Conservation (phyloP, 2,329 filamentous ascomycete genomes). For the Clarireedia hainanense region DNA sequence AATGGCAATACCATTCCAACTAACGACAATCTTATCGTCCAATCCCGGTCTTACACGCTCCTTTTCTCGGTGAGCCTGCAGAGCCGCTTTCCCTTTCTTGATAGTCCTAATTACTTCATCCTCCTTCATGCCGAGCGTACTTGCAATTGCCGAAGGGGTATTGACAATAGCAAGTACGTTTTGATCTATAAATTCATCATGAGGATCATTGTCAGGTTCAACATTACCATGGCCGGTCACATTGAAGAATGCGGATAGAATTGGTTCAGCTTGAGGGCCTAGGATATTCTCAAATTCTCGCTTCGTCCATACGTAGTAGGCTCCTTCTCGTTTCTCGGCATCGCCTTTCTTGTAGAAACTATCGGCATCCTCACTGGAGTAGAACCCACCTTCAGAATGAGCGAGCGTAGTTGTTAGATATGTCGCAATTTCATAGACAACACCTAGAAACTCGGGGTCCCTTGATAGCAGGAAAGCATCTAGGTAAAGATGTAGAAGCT, state of each 20-base stretch:
- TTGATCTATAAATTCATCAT: slow-evolving; percentile 91
- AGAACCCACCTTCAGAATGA: slow-evolving; percentile 65
- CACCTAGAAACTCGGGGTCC: slow-evolving; percentile 65
- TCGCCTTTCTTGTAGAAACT: slow-evolving; percentile 69
- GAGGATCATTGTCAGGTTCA: slow-evolving; percentile 69
- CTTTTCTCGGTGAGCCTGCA: slow-evolving; percentile 63
- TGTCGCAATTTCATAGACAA: slow-evolving; percentile 75
- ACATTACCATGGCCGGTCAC: slow-evolving; percentile 82
- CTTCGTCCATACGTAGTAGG: slow-evolving; percentile 89
- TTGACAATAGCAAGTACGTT: slow-evolving; percentile 74
- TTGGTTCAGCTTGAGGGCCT: slow-evolving; percentile 55
- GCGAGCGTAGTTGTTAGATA: slow-evolving; percentile 74
- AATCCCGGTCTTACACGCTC: slow-evolving; percentile 69
- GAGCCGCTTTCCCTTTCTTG: slow-evolving; percentile 54
- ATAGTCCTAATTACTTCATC: slow-evolving; percentile 63
- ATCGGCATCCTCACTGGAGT: slow-evolving; percentile 85
- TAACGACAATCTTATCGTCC: slow-evolving; percentile 81
- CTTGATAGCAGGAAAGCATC: slow-evolving; percentile 63
- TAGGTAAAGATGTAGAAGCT: slow-evolving; percentile 75
- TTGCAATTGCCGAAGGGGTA: slow-evolving; percentile 60
- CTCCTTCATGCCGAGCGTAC: slow-evolving; percentile 65
- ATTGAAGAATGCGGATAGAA: slow-evolving; percentile 79
- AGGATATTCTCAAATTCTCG: slow-evolving; percentile 78
- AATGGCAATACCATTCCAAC: slow-evolving; percentile 86
- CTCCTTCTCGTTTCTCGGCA: slow-evolving; percentile 78